Evolutionary conservation across 2,329 filamentous ascomycete species (phyloP).

Genomic region (Escovopsis sp.): DNA sequence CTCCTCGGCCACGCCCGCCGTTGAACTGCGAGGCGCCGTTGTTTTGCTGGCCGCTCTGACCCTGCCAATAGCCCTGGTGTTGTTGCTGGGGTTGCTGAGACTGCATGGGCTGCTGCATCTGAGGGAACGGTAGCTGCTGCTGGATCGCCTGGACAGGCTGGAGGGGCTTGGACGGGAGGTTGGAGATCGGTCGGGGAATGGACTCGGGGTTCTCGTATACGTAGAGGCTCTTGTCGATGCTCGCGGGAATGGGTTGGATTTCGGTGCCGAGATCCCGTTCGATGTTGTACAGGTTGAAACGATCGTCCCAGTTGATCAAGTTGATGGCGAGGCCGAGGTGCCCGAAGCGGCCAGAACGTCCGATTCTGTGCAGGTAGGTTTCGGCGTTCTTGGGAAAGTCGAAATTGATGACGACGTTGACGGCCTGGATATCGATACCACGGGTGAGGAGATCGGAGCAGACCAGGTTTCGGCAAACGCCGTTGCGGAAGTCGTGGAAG

Average conservation of each 20-base stretch:
- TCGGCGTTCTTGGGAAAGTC: conserved; percentile 99
- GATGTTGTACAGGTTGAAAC: conserved; percentile 97
- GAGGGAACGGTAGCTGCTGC: conserved; percentile 4
- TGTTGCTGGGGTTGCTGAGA: conserved; percentile 12
- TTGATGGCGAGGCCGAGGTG: conserved; percentile 97
- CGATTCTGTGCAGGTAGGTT: conserved; percentile 96
- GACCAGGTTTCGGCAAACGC: conserved; percentile 92
- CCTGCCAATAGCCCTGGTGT: conserved; percentile 26
- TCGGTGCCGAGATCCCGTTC: conserved; percentile 95
- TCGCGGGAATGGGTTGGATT: conserved; percentile 87
- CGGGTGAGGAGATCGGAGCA: conserved; percentile 95
- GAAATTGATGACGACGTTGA: conserved; percentile 99
- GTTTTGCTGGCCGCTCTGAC: conserved; percentile 18
- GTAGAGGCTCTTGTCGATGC: conserved; percentile 95
- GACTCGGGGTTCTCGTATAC: conserved; percentile 94
- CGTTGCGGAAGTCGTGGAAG: conserved; percentile 98
- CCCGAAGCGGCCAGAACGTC: conserved; percentile 91
- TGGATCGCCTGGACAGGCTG: conserved; percentile 14
- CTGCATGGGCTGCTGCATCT: conserved; percentile 18
- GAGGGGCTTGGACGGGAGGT: conserved; percentile 22
- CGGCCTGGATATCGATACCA: conserved; percentile 98
- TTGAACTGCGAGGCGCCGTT: conserved; percentile 21
- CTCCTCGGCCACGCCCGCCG: conserved; percentile 23
- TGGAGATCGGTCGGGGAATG: conserved; percentile 68
- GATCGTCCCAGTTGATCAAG: conserved; percentile 98